Percentiles rank a stretch among this genome's conserved stretches.
phyloP scores from a whole-genome alignment of 2,329 filamentous ascomycete genomes.

The Diaporthe nobilis region DNA sequence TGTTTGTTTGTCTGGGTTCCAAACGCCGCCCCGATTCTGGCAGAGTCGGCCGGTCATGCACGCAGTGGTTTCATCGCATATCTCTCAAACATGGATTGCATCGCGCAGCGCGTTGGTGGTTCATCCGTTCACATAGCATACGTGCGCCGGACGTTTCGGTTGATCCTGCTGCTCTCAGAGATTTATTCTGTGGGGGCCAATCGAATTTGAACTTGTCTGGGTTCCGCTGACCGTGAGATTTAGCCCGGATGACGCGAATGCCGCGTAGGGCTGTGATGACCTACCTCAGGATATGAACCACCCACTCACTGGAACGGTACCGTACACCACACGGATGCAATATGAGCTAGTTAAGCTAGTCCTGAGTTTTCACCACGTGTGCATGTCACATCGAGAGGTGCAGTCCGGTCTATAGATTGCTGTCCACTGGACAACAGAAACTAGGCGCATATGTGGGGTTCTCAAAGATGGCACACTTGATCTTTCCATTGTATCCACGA shows the following conservation, averaged over 20 bases:
- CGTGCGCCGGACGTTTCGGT: not conserved
- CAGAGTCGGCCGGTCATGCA: not conserved
- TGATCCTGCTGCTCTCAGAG: not conserved
- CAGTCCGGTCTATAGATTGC: not conserved
- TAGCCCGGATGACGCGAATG: not conserved
- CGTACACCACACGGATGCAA: not conserved
- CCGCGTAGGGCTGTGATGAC: not conserved
- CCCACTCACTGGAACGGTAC: not conserved
- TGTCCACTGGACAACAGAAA: not conserved
- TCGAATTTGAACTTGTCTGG: not conserved
- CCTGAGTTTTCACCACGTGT: not conserved
- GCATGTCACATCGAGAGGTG: not conserved
- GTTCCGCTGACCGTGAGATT: not conserved
- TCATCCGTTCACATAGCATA: constrained; percentile 12
- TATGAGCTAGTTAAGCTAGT: not conserved
- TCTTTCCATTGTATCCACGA: not conserved
- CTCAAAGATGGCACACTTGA: no score
- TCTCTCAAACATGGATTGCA: constrained; percentile 14
- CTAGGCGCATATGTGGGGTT: not conserved
- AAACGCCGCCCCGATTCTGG: not conserved
- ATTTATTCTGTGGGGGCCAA: not conserved
- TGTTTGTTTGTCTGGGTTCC: not conserved
- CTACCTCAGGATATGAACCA: no score
- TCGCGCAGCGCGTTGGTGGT: constrained; percentile 27
- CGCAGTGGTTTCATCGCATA: constrained; percentile 25